Percentiles rank a stretch among this genome's conserved stretches.
Conservation (phyloP, 2,329 filamentous ascomycete genomes). For the Fusarium hainanense region DNA sequence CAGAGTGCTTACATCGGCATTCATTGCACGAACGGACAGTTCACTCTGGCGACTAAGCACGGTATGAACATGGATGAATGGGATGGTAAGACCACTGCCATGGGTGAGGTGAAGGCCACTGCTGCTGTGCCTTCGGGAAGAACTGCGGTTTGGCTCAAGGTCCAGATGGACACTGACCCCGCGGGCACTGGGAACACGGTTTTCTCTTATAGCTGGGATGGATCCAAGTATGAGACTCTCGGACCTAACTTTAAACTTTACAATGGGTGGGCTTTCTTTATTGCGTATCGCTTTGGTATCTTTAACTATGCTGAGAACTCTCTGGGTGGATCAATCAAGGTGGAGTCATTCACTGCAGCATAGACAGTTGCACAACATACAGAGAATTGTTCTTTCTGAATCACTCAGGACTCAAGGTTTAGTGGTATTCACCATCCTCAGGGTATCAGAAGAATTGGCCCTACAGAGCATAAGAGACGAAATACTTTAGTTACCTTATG, state of each 20-base stretch:
- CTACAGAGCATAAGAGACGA: too few relatives aligned
- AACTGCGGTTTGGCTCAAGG: constrained; percentile 40
- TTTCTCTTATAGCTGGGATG: constrained; percentile 39
- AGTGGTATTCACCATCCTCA: too few relatives aligned
- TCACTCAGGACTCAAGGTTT: too few relatives aligned
- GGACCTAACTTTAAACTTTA: constrained; percentile 52
- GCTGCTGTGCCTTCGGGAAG: constrained; percentile 31
- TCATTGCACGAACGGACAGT: constrained; percentile 45
- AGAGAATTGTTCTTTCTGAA: not conserved
- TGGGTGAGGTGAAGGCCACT: constrained; percentile 38
- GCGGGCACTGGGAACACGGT: constrained; percentile 33
- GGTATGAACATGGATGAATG: constrained; percentile 53
- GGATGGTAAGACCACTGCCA: constrained; percentile 31
- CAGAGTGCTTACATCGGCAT: constrained; percentile 64
- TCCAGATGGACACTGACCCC: constrained; percentile 42
- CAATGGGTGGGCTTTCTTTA: constrained; percentile 59
- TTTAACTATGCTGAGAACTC: constrained; percentile 61
- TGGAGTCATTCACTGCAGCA: constrained; percentile 34
- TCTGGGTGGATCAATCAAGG: constrained; percentile 52
- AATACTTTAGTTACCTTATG: too few relatives aligned
- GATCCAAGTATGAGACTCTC: constrained; percentile 38
- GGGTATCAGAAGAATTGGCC: too few relatives aligned
- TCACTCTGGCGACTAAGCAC: constrained; percentile 51
- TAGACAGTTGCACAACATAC: not conserved
- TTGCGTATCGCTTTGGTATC: constrained; percentile 61